Evolutionary conservation across 2,329 filamentous ascomycete genomes (phyloP).

Genomic region (Arthroderma sp.): DNA sequence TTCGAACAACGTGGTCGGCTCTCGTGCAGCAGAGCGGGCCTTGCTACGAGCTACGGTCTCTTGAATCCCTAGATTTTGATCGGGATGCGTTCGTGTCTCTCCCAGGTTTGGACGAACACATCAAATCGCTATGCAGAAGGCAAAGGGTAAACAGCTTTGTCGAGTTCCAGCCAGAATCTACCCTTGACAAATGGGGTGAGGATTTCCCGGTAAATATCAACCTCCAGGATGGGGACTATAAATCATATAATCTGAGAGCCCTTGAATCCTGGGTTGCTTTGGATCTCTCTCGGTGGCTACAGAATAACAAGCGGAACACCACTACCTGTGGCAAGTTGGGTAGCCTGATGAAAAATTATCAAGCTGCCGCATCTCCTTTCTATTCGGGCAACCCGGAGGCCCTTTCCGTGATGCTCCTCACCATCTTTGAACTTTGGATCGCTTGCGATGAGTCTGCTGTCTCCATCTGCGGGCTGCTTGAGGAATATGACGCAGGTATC

Average conservation of each 20-base stretch:
- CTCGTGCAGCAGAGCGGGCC: no score
- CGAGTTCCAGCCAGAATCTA: no score
- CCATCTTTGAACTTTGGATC: constrained; percentile 46
- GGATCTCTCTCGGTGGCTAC: constrained; percentile 29
- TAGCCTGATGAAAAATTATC: constrained; percentile 5
- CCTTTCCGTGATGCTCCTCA: constrained; percentile 44
- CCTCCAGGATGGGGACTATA: constrained; percentile 11
- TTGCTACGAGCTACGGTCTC: no score
- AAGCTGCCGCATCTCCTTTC: background rate
- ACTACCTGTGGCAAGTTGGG: constrained; percentile 9
- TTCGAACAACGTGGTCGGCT: no score
- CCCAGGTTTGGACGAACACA: constrained; percentile 8
- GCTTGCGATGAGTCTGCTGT: constrained; percentile 40
- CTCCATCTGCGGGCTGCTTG: constrained; percentile 26
- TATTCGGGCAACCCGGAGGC: constrained; percentile 26
- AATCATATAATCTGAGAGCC: constrained; percentile 19
- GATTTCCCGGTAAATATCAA: no score
- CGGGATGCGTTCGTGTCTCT: constrained; percentile 7
- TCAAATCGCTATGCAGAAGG: constrained; percentile 4
- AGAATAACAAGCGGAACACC: constrained; percentile 11
- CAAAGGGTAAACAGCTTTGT: constrained; percentile 2
- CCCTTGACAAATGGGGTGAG: no score
- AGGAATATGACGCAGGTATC: constrained; percentile 37
- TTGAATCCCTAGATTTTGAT: no score
- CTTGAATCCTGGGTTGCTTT: constrained; percentile 40